Percentiles rank a stretch among this genome's conserved stretches.
Evolutionary conservation across 345 rosid species (phyloP).

Genomic region (Brassica rapa): DNA sequence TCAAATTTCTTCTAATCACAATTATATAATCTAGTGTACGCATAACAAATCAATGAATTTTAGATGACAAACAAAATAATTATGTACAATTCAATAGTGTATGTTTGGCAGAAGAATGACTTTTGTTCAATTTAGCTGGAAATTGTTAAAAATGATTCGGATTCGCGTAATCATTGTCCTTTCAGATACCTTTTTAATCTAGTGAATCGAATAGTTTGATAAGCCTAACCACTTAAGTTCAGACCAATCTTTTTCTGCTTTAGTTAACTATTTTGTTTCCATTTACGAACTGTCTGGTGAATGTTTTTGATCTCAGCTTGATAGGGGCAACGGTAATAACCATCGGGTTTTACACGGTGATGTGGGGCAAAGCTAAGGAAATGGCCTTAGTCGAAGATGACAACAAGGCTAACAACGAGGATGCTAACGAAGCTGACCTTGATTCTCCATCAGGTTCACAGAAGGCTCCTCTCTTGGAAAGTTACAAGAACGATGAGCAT

Average conservation of each 20-base stretch:
- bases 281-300: neutral
- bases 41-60: neutral
- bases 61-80: neutral
- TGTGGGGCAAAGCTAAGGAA: conserved; percentile 92
- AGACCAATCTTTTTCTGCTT: neutral
- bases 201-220: neutral
- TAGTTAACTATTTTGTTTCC: neutral
- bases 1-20: conserved; percentile 20
- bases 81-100: neutral
- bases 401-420: conserved; percentile 22
- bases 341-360: conserved; percentile 73
- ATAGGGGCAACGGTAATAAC: conserved; percentile 76
- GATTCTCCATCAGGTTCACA: conserved; percentile 40
- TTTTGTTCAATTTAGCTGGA: neutral
- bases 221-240: neutral
- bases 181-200: neutral
- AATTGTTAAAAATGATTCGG: neutral
- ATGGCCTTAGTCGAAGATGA: conserved; percentile 50
- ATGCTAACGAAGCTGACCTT: conserved; percentile 28
- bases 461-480: conserved; percentile 63
- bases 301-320: conserved; percentile 46
- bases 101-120: neutral
- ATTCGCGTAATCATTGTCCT: neutral
- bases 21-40: neutral
- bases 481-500: conserved; percentile 46